phyloP scores from a whole-genome alignment of 2,329 filamentous ascomycete genomes.

The Aureobasidium sp. region DNA sequence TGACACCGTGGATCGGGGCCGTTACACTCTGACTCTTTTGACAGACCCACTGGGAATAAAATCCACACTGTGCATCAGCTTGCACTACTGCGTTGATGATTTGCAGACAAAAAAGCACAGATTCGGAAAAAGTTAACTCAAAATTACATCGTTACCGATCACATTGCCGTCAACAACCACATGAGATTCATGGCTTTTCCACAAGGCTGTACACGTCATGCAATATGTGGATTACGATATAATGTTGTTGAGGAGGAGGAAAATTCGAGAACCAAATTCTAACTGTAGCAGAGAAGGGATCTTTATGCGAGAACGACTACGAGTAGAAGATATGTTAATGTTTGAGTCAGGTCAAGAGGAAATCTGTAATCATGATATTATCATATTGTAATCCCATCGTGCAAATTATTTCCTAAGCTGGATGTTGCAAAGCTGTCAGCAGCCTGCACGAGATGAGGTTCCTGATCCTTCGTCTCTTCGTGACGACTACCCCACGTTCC shows the following conservation, averaged over 20 bases:
- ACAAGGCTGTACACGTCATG: not conserved
- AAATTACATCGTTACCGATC: not conserved
- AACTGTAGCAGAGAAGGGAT: not conserved
- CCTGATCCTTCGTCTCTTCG: constrained; percentile 10
- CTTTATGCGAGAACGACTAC: not conserved
- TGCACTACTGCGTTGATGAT: no score
- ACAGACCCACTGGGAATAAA: not conserved
- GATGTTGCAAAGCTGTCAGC: not conserved
- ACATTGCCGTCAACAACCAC: not conserved
- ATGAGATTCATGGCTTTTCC: not conserved
- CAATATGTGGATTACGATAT: not conserved
- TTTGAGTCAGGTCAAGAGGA: not conserved
- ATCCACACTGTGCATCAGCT: not conserved
- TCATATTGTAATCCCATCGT: not conserved
- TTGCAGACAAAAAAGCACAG: not conserved
- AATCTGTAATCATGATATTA: not conserved
- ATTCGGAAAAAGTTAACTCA: not conserved
- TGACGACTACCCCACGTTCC: not conserved
- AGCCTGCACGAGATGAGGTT: not conserved
- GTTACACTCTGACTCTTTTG: not conserved
- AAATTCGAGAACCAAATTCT: not conserved
- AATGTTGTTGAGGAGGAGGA: not conserved
- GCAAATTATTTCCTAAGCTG: not conserved
- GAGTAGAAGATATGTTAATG: not conserved
- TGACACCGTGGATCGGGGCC: not conserved